Percentiles rank a stretch among this genome's conserved stretches.
phyloP scores from a whole-genome alignment of 495 filamentous ascomycete genomes.

The Stereocaulon alpinum region DNA sequence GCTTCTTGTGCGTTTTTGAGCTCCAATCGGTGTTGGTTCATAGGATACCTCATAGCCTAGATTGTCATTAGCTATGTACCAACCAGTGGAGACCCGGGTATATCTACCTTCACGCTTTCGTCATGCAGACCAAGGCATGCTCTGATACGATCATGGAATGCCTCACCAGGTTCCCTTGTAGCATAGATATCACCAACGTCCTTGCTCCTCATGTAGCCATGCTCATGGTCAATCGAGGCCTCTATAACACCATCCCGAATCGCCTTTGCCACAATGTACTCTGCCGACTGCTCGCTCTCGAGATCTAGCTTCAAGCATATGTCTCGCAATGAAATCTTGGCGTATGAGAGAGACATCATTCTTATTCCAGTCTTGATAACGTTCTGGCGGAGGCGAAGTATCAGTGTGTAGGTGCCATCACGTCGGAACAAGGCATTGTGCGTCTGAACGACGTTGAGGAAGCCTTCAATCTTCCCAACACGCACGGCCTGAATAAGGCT shows the following conservation, averaged over 20 bases:
- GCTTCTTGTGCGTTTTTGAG: slow-evolving; percentile 97
- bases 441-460: slow-evolving; percentile 68
- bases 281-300: slow-evolving; percentile 89
- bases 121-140: slow-evolving; percentile 88
- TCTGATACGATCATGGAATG: slow-evolving; percentile 89
- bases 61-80: slow-evolving; percentile 17
- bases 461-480: slow-evolving; percentile 86
- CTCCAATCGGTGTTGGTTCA: slow-evolving; percentile 98
- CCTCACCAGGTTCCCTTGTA: slow-evolving; percentile 88
- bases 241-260: slow-evolving; percentile 98
- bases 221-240: slow-evolving; percentile 85
- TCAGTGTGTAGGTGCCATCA: slow-evolving; percentile 91
- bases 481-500: slow-evolving; percentile 88
- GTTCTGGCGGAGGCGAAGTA: slow-evolving; percentile 89
- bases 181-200: slow-evolving; percentile 91
- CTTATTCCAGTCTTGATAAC: slow-evolving; percentile 99
- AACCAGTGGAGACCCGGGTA: neutral
- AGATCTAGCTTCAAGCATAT: slow-evolving; percentile 91
- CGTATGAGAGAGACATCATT: slow-evolving; percentile 98
- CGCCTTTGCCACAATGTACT: slow-evolving; percentile 98
- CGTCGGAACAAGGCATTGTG: slow-evolving; percentile 77
- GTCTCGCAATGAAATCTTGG: slow-evolving; percentile 91
- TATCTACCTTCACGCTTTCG: slow-evolving; percentile 84
- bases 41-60: slow-evolving; percentile 95
- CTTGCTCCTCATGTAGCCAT: slow-evolving; percentile 97